Evolutionary conservation across 768 basidiomycete genomes (phyloP), one percentile per base, ranked within the genome.

Genomic region (Cubamyces sp.): DNA sequence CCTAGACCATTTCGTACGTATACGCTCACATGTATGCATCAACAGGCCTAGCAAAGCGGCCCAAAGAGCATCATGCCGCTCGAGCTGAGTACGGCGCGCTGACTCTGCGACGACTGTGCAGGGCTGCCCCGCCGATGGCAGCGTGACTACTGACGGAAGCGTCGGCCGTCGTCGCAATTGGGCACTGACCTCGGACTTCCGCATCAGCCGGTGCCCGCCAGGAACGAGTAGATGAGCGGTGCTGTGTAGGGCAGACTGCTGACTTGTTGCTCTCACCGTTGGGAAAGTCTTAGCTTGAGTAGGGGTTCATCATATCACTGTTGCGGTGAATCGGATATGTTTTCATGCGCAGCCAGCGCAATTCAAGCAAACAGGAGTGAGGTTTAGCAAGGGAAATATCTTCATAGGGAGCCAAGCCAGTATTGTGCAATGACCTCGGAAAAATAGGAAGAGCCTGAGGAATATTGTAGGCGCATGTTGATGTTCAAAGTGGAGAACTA

Each of bases 401-500:
- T 46, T 19, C 45, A 9, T 18, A 23, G 54, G 12, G 28, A 23
- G 8, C 30, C 5, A 2, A 11, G 26, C 11, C 34, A 34, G 9
- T 11, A 1, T 34, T 5, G 34, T 34, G 47, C 57, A 50, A 30
- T 5, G 41, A 16, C 15, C 26, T 59, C 57, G 49, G 49, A 37
- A 37, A 51, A 59, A 34, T 15, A 9, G 18, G n/a, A n/a, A n/a
- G n/a, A n/a, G n/a, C n/a, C n/a, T n/a, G 47, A 39, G 26, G 41
- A 30, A 45, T 43, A 59, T 59, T 58, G 57, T 59, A 59, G 57
- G 57, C 41, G 57, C 57, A 43, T 59, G 57, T 59, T 45, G 57
- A 49, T 34, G 57, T 51, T 8, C 14, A 3, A 30, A 40, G 19
- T 18, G 19, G 21, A 52, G 6, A 26, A n/a, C n/a, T n/a, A n/a